These are phyloP conservation scores for Fusarium tjaetaba DNA, from an alignment of 2,329 filamentous ascomycete species.

Conservation along the genomic window DNA sequence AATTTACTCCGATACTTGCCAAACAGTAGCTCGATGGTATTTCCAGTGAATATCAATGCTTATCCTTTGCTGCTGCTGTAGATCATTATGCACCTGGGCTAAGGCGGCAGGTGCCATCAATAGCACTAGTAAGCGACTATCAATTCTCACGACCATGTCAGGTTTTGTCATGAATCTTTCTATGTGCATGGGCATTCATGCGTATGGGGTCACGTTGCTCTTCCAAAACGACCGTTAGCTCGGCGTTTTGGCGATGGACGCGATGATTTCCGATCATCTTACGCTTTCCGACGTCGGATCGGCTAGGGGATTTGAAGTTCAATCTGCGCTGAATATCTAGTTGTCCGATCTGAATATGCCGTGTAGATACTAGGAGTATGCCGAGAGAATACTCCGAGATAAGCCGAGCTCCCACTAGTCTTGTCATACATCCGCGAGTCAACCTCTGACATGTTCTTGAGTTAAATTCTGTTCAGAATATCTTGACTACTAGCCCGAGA, in stretches of 20 bases:
- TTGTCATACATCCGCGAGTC: too few relatives aligned
- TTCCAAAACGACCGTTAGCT: too few relatives aligned
- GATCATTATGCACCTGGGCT: not conserved
- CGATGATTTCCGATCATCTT: not conserved
- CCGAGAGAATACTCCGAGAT: not conserved
- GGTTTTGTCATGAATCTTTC: accelerated
- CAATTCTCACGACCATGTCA: accelerated
- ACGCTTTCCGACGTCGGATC: not conserved
- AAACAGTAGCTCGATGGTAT: accelerated
- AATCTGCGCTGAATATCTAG: accelerated
- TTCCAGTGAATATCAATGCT: not conserved
- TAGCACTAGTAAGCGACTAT: accelerated
- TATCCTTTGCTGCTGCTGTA: too few relatives aligned
- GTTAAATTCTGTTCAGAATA: too few relatives aligned
- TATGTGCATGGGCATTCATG: not conserved
- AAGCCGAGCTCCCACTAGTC: not conserved
- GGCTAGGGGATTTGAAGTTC: not conserved
- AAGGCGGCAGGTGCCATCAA: accelerated
- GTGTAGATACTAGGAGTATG: not conserved
- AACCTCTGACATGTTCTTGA: too few relatives aligned
- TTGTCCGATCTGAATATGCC: not conserved
- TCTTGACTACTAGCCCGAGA: too few relatives aligned
- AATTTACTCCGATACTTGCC: accelerated
- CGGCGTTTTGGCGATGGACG: not conserved
- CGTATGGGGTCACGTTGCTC: too few relatives aligned